Evolutionary conservation across 1,284 basidiomycete genomes (phyloP).

Genomic region (Athelia psychrophila): DNA sequence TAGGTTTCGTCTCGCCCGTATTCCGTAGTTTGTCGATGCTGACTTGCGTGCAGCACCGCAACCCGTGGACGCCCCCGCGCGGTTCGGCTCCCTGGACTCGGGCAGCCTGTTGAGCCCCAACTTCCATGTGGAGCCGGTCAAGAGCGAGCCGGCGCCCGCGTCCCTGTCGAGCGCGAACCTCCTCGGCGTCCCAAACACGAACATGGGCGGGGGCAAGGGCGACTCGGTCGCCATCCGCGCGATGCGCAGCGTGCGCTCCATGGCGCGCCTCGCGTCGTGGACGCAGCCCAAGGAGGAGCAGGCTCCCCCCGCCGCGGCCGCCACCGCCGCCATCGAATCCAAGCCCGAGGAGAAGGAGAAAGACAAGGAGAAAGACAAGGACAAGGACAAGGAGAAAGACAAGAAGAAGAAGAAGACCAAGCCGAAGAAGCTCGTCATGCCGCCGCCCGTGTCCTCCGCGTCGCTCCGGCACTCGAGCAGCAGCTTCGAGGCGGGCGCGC

Average conservation of each 20-base stretch:
- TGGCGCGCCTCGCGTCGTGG: constrained; percentile 73
- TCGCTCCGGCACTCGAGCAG: constrained; percentile 38
- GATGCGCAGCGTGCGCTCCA: constrained; percentile 67
- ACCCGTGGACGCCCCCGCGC: constrained; percentile 33
- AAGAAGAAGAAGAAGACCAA: constrained; percentile 33
- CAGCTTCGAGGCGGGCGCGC: constrained; percentile 61
- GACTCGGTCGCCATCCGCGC: constrained; percentile 68
- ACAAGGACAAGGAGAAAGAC: constrained; percentile 29
- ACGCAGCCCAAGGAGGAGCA: constrained; percentile 46
- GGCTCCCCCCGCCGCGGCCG: constrained; percentile 9
- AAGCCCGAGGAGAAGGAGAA: constrained; percentile 28
- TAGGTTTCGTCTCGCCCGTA: constrained; percentile 25
- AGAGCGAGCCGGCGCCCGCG: constrained; percentile 16
- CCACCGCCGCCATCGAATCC: constrained; percentile 8
- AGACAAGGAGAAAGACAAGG: constrained; percentile 28
- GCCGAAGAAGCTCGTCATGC: constrained; percentile 19
- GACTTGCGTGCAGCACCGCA: constrained; percentile 11
- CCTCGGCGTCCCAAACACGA: constrained; percentile 7
- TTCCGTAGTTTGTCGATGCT: constrained; percentile 1
- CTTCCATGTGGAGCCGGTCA: constrained; percentile 18
- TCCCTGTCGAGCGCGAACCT: too few relatives aligned
- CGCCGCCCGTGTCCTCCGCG: too few relatives aligned
- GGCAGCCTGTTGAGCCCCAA: constrained; percentile 41
- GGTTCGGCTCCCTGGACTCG: constrained; percentile 67
- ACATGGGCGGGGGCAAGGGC: constrained; percentile 15